Evolutionary conservation across 192 early-diverging fungal species (phyloP).

Genomic region (Coemansia sp.): DNA sequence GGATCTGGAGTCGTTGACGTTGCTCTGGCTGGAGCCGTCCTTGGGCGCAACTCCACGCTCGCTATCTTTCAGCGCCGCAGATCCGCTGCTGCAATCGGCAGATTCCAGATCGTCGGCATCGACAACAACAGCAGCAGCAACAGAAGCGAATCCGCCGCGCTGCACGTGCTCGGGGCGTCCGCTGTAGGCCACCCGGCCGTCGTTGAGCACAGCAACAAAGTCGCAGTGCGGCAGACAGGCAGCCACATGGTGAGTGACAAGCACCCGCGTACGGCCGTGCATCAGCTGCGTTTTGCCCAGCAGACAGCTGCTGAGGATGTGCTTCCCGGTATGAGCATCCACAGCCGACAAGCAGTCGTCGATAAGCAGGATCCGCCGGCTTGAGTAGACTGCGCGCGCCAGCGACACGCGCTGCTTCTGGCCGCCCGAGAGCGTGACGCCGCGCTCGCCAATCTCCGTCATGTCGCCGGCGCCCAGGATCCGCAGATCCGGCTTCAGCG

Average conservation of each 20-base stretch:
- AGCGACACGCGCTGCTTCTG: conserved; percentile 88
- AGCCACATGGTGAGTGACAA: conserved; percentile 88
- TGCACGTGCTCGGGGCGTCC: conserved; percentile 57
- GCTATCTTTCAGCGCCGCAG: background rate
- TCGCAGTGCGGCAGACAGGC: conserved; percentile 60
- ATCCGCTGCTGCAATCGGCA: background rate
- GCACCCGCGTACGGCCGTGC: conserved; percentile 74
- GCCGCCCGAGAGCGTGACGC: conserved; percentile 81
- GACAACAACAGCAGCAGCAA: background rate
- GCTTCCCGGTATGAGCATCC: conserved; percentile 90
- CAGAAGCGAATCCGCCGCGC: conserved; percentile 10
- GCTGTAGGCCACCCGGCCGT: conserved; percentile 59
- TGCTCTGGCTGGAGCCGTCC: background rate
- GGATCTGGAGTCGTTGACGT: conserved; percentile 18
- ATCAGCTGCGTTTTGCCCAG: conserved; percentile 66
- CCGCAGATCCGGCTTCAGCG: conserved; percentile 81
- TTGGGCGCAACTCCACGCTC: background rate
- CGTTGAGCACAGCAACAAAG: conserved; percentile 63
- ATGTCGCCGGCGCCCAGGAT: conserved; percentile 82
- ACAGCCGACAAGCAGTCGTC: conserved; percentile 95
- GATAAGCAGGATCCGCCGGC: conserved; percentile 65
- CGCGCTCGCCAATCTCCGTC: conserved; percentile 95
- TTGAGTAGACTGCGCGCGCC: conserved; percentile 83
- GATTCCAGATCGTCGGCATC: background rate
- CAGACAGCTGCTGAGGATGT: conserved; percentile 78